A percentile compares a stretch with the other conserved stretches of the same genome.
These are phyloP conservation scores for Claviceps sp. DNA, from an alignment of 2,329 filamentous ascomycete species.

Conservation along the genomic window DNA sequence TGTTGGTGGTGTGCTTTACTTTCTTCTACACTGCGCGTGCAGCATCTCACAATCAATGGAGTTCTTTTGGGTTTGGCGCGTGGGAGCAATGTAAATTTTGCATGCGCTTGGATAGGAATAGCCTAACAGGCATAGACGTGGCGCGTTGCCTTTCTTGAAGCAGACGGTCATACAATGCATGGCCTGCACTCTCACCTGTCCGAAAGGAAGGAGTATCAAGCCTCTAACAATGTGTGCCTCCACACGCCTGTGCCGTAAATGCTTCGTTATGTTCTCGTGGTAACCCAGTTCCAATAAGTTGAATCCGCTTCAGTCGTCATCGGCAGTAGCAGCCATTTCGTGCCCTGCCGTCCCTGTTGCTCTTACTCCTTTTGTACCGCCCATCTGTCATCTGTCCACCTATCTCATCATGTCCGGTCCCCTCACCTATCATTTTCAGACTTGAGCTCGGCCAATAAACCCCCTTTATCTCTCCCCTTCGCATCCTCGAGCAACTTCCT, in stretches of 20 bases:
- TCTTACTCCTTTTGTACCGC: neutral
- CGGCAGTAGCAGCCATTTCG: neutral
- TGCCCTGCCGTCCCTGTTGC: neutral
- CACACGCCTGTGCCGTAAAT: neutral
- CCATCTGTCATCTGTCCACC: neutral
- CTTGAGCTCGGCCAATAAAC: slow-evolving; percentile 61
- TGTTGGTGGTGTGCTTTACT: neutral
- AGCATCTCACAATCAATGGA: slow-evolving; percentile 3
- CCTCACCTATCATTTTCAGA: slow-evolving; percentile 65
- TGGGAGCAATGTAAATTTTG: slow-evolving; percentile 3
- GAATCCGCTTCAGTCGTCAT: neutral
- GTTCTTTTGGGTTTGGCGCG: neutral
- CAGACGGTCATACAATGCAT: too few relatives aligned
- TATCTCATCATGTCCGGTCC: neutral
- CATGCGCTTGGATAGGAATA: slow-evolving; percentile 4
- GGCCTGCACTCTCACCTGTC: too few relatives aligned
- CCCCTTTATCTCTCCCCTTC: slow-evolving; percentile 64
- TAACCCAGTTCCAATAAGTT: neutral
- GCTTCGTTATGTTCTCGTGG: neutral
- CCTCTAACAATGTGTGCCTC: neutral
- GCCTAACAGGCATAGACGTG: neutral
- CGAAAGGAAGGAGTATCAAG: slow-evolving; percentile 2
- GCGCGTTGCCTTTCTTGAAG: neutral
- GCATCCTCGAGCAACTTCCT: slow-evolving; percentile 62
- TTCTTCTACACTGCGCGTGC: neutral